Evolutionary conservation across 2,329 filamentous ascomycete genomes (phyloP).

Genomic region (Phyllosticta capitalensis): DNA sequence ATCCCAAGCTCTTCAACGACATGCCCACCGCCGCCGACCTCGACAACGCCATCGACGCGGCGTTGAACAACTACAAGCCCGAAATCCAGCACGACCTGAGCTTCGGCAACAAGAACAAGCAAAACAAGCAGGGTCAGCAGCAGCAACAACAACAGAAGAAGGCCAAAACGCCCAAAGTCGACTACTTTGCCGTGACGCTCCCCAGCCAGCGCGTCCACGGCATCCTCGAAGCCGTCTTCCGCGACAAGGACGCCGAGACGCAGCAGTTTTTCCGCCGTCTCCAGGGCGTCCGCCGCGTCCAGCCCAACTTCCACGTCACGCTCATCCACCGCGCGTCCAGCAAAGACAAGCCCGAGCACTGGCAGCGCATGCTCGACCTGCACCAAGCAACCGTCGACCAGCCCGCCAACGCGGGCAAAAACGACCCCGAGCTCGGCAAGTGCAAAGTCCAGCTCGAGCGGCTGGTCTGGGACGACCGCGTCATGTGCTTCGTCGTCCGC

Average conservation of each 20-base stretch:
- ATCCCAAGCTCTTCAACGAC: slow-evolving; percentile 63
- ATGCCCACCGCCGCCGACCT: slow-evolving; percentile 65
- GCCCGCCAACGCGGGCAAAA: slow-evolving; percentile 11
- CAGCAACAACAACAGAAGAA: slow-evolving; percentile 12
- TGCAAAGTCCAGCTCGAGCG: slow-evolving; percentile 55
- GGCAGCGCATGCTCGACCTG: slow-evolving; percentile 61
- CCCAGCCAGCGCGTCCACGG: slow-evolving; percentile 41
- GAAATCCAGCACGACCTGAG: slow-evolving; percentile 65
- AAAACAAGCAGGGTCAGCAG: slow-evolving; percentile 20
- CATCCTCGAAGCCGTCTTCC: slow-evolving; percentile 63
- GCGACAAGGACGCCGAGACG: slow-evolving; percentile 41
- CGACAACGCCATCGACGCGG: slow-evolving; percentile 66
- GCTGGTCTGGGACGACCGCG: slow-evolving; percentile 71
- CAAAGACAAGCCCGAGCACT: slow-evolving; percentile 56
- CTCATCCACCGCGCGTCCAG: slow-evolving; percentile 70
- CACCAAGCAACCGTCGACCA: slow-evolving; percentile 37
- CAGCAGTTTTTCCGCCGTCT: slow-evolving; percentile 68
- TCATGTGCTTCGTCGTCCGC: slow-evolving; percentile 88
- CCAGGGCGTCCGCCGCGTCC: slow-evolving; percentile 62
- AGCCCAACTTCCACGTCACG: slow-evolving; percentile 86
- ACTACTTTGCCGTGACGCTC: slow-evolving; percentile 56
- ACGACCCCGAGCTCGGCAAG: slow-evolving; percentile 48
- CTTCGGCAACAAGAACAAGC: slow-evolving; percentile 30
- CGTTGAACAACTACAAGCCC: slow-evolving; percentile 68
- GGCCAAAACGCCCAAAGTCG: slow-evolving; percentile 39